These are phyloP conservation scores for Luffa aegyptiaca DNA, from an alignment of 306 rosid genomes.

Conservation along the genomic window DNA sequence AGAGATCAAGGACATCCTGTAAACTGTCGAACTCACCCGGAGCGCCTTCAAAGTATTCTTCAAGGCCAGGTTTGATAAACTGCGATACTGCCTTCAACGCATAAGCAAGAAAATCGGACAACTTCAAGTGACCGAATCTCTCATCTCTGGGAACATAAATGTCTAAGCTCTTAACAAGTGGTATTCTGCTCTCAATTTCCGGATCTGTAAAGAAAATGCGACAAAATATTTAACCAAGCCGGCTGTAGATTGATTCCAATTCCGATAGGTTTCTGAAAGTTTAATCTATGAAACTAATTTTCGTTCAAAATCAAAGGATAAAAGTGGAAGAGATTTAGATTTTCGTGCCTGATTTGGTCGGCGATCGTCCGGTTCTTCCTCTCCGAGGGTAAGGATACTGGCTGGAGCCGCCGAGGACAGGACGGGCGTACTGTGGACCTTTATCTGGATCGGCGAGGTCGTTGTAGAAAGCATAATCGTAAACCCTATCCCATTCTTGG, in stretches of 20 bases:
- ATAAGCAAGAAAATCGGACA: slow-evolving; percentile 70
- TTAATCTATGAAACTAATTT: neutral
- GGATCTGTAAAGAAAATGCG: slow-evolving; percentile 31
- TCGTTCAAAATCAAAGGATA: neutral
- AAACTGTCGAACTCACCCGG: slow-evolving; percentile 58
- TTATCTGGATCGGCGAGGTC: slow-evolving; percentile 50
- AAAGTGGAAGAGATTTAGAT: neutral
- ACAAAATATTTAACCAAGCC: neutral
- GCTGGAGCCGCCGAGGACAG: slow-evolving; percentile 55
- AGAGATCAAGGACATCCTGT: slow-evolving; percentile 52
- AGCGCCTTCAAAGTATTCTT: slow-evolving; percentile 38
- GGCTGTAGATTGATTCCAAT: neutral
- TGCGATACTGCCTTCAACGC: slow-evolving; percentile 59
- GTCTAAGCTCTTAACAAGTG: slow-evolving; percentile 39
- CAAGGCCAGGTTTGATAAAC: slow-evolving; percentile 60
- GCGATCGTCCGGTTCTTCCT: slow-evolving; percentile 62
- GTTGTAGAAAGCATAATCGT: slow-evolving; percentile 72
- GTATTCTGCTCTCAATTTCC: slow-evolving; percentile 45
- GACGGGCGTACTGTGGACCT: slow-evolving; percentile 34
- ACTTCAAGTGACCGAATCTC: slow-evolving; percentile 67
- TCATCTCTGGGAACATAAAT: slow-evolving; percentile 91
- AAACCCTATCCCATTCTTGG: slow-evolving; percentile 57
- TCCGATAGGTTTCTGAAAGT: neutral
- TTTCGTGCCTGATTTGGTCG: slow-evolving; percentile 36
- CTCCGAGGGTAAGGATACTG: slow-evolving; percentile 68